phyloP scores from a whole-genome alignment of 2,329 filamentous ascomycete species.

The Aaosphaeria arxii region DNA sequence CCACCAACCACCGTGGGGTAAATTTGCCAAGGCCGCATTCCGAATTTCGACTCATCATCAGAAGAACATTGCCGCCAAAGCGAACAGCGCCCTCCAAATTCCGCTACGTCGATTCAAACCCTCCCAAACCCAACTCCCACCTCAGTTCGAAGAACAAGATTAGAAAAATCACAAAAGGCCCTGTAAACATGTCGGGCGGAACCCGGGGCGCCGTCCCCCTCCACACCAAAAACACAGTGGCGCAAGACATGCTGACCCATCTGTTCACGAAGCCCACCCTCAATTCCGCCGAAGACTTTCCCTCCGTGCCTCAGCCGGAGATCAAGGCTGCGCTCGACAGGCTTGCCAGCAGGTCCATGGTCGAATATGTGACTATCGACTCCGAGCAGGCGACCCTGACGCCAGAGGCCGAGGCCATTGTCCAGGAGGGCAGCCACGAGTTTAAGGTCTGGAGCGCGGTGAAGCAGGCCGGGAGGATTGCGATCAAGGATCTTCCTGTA shows the following conservation, averaged over 20 bases:
- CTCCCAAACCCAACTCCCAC: no score
- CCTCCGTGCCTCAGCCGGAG: constrained; percentile 42
- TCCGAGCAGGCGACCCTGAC: constrained; percentile 75
- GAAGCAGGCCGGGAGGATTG: constrained; percentile 42
- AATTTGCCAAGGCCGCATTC: no score
- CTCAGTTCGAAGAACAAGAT: no score
- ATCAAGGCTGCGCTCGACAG: constrained; percentile 88
- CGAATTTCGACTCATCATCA: no score
- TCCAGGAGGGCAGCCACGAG: constrained; percentile 49
- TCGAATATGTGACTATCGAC: constrained; percentile 80
- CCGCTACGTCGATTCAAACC: no score
- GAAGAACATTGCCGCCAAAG: no score
- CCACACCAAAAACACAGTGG: constrained; percentile 15
- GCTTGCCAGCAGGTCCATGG: constrained; percentile 79
- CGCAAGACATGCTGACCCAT: constrained; percentile 79
- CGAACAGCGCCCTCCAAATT: no score
- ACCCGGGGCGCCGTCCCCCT: no score
- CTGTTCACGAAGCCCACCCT: constrained; percentile 48
- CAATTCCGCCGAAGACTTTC: constrained; percentile 51
- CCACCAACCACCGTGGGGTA: no score
- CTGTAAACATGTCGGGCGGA: no score
- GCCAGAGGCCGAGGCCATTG: constrained; percentile 74
- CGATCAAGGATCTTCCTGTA: constrained; percentile 48
- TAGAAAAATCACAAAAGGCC: no score
- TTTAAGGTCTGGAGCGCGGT: constrained; percentile 51